These are phyloP conservation scores for Ceratobasidium sp. DNA, from an alignment of 1,284 basidiomycete genomes.

Conservation along the genomic window DNA sequence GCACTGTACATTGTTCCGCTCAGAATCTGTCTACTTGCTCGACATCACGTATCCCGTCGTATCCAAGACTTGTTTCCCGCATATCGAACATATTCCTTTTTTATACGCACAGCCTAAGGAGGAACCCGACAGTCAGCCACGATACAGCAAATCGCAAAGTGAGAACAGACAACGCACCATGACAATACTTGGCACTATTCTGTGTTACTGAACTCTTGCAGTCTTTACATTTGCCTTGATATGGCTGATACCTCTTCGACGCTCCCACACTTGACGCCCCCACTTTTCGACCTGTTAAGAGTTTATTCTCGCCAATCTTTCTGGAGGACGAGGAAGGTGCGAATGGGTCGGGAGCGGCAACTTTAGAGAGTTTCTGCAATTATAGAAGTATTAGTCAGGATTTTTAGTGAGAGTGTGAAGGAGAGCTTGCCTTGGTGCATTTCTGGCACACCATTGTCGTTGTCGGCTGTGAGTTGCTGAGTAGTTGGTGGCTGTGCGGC, in stretches of 20 bases:
- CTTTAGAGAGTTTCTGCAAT: constrained; percentile 50
- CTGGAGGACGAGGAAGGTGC: constrained; percentile 50
- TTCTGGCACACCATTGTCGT: constrained; percentile 50
- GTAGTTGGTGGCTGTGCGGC: constrained; percentile 7
- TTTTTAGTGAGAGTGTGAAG: not conserved
- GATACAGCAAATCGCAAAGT: not conserved
- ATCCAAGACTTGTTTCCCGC: constrained; percentile 54
- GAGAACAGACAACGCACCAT: constrained; percentile 50
- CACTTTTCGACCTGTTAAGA: constrained; percentile 49
- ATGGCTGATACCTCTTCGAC: constrained; percentile 50
- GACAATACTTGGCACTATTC: constrained; percentile 56
- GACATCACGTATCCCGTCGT: constrained; percentile 54
- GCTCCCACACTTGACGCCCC: constrained; percentile 37
- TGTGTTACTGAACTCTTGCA: constrained; percentile 54
- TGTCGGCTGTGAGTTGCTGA: not conserved
- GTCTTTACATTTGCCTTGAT: constrained; percentile 54
- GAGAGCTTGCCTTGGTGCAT: constrained; percentile 49
- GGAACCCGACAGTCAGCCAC: not conserved
- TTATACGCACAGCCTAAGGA: constrained; percentile 55
- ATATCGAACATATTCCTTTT: constrained; percentile 54
- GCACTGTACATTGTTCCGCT: not conserved
- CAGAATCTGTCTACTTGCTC: constrained; percentile 48
- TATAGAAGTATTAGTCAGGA: not conserved
- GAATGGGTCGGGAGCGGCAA: constrained; percentile 51
- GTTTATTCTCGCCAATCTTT: constrained; percentile 57